Percentiles rank a stretch among this genome's conserved stretches.
These are phyloP conservation scores for apple (Malus domestica) DNA, from an alignment of 306 rosid species.

Conservation along the genomic window DNA sequence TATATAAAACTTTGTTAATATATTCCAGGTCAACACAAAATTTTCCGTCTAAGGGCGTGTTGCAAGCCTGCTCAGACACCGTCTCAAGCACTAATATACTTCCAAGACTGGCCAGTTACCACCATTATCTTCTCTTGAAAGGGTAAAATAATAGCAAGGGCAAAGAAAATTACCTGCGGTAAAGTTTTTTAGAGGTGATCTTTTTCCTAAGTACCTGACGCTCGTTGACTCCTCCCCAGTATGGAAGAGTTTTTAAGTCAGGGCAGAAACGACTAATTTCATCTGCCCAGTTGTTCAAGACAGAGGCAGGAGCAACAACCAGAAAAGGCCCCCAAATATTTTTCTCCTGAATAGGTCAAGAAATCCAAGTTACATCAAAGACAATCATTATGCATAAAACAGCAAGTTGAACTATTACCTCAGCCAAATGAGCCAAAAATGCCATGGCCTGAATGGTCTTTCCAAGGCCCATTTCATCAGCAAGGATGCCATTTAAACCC, in stretches of 20 bases:
- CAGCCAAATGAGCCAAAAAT: slow-evolving; percentile 95
- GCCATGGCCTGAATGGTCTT: slow-evolving; percentile 99
- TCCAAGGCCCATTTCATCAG: slow-evolving; percentile 99
- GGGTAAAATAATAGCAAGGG: slow-evolving; percentile 7
- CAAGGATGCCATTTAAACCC: slow-evolving; percentile 99
- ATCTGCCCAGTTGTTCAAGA: slow-evolving; percentile 96
- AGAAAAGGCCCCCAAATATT: slow-evolving; percentile 99
- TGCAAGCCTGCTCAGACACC: not conserved
- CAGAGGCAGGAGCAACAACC: slow-evolving; percentile 97
- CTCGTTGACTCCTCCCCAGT: slow-evolving; percentile 89
- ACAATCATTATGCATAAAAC: slow-evolving; percentile 6
- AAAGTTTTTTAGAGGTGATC: slow-evolving; percentile 85
- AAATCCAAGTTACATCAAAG: slow-evolving; percentile 21
- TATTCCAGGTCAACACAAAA: not conserved
- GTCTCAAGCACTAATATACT: not conserved
- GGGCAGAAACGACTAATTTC: slow-evolving; percentile 98
- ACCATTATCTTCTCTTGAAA: not conserved
- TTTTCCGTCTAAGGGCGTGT: not conserved
- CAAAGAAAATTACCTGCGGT: slow-evolving; percentile 62
- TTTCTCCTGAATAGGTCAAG: slow-evolving; percentile 63
- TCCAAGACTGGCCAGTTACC: not conserved
- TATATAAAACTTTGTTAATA: not conserved
- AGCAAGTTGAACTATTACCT: slow-evolving; percentile 47
- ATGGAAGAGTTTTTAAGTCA: slow-evolving; percentile 79
- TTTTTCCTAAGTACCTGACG: slow-evolving; percentile 84